These are phyloP conservation scores for Antrodiella citrinella DNA, from an alignment of 768 basidiomycete species.

Conservation along the genomic window DNA sequence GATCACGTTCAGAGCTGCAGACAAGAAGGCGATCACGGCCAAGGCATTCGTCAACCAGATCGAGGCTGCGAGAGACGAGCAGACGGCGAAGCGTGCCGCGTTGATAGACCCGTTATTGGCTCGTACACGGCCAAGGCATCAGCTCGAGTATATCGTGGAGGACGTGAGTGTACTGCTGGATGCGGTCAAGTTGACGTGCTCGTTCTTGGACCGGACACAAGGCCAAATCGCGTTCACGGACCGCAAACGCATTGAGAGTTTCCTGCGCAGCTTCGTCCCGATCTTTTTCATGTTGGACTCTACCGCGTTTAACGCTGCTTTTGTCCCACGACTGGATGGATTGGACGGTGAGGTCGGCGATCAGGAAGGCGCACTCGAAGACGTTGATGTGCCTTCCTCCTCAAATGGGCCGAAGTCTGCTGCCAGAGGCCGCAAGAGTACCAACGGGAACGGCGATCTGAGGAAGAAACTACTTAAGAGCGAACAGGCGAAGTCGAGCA, in stretches of 20 bases:
- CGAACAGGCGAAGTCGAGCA: slow-evolving; percentile 70
- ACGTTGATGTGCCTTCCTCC: slow-evolving; percentile 27
- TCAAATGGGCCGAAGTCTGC: slow-evolving; percentile 22
- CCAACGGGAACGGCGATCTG: slow-evolving; percentile 41
- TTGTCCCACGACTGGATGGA: slow-evolving; percentile 36
- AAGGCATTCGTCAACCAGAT: slow-evolving; percentile 80
- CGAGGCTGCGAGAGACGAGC: slow-evolving; percentile 77
- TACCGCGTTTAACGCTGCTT: slow-evolving; percentile 60
- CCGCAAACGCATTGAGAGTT: slow-evolving; percentile 74
- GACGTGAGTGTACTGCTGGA: slow-evolving; percentile 80
- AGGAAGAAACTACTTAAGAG: slow-evolving; percentile 77
- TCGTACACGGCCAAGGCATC: slow-evolving; percentile 62
- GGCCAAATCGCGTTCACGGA: slow-evolving; percentile 65
- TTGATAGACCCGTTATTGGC: slow-evolving; percentile 43
- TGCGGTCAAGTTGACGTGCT: slow-evolving; percentile 78
- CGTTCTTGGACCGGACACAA: slow-evolving; percentile 84
- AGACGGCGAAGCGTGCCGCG: slow-evolving; percentile 65
- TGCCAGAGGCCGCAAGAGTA: slow-evolving; percentile 30
- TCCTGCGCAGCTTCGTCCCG: slow-evolving; percentile 45
- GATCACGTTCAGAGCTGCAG: slow-evolving; percentile 80
- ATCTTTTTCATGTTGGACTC: slow-evolving; percentile 50
- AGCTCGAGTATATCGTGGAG: slow-evolving; percentile 64
- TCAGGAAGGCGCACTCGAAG: slow-evolving; percentile 26
- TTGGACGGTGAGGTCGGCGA: slow-evolving; percentile 53
- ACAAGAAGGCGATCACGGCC: slow-evolving; percentile 76